These are phyloP conservation scores for Penicillium samsonianum DNA, from an alignment of 495 filamentous ascomycete species.

Conservation along the genomic window DNA sequence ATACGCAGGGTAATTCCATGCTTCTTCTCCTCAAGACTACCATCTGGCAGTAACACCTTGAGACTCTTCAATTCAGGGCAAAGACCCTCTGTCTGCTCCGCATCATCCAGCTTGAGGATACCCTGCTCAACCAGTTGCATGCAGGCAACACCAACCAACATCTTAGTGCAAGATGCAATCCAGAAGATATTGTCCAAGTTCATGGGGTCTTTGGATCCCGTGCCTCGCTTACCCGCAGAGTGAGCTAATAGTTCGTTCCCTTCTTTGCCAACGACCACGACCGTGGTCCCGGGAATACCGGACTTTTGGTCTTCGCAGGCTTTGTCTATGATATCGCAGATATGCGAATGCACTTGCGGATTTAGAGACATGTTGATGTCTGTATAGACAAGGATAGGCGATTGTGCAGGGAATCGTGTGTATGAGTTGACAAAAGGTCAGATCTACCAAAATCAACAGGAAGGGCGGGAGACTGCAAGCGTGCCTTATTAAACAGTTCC, in stretches of 20 bases:
- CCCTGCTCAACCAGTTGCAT: conserved; percentile 66
- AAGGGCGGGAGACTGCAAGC: background rate
- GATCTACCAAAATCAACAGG: background rate
- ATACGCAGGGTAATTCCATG: conserved; percentile 60
- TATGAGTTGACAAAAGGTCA: background rate
- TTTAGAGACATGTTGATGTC: background rate
- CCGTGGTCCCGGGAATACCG: conserved; percentile 6
- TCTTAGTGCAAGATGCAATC: conserved; percentile 63
- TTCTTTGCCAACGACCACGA: conserved; percentile 4
- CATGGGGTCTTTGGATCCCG: conserved; percentile 44
- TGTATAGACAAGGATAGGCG: background rate
- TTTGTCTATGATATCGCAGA: background rate
- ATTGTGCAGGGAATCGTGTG: background rate
- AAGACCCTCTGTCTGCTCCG: conserved; percentile 44
- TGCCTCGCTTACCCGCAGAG: conserved; percentile 40
- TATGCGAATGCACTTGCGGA: background rate
- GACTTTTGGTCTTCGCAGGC: conserved; percentile 2
- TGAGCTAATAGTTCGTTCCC: conserved; percentile 1
- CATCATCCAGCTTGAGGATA: conserved; percentile 53
- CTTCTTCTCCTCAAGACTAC: conserved; percentile 51
- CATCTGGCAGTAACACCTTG: conserved; percentile 48
- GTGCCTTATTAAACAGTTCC: background rate
- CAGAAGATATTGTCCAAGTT: conserved; percentile 55
- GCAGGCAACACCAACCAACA: conserved; percentile 54
- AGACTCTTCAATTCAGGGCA: conserved; percentile 53